phyloP scores from a whole-genome alignment of 148 eudicot species.

The Vaccinium vitisidaea region DNA sequence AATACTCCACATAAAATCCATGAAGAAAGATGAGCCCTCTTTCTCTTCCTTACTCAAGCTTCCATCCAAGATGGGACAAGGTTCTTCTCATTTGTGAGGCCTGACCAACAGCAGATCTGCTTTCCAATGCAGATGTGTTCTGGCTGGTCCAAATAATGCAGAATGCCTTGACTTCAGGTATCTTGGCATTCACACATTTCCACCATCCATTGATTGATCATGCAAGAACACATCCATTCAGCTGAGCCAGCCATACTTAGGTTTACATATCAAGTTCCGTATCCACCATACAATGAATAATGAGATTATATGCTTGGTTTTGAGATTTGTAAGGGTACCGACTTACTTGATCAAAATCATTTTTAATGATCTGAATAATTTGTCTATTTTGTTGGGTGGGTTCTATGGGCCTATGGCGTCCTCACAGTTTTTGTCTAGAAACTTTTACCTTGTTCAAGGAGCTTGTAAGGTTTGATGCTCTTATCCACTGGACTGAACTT shows the following conservation, averaged over 20 bases:
- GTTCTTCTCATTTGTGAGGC: neutral
- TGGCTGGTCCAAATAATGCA: neutral
- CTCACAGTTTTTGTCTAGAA: neutral
- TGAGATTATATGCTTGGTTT: neutral
- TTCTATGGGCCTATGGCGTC: neutral
- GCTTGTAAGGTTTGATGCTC: neutral
- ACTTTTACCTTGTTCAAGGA: neutral
- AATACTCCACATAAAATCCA: neutral
- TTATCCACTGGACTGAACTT: neutral
- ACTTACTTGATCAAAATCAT: neutral
- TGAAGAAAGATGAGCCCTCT: neutral
- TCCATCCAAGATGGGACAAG: neutral
- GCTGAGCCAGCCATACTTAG: neutral
- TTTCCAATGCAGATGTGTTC: neutral
- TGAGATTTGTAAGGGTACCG: neutral
- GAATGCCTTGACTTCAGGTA: neutral
- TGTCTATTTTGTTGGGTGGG: neutral
- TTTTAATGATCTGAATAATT: neutral
- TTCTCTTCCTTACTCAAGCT: neutral
- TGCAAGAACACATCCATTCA: neutral
- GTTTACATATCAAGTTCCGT: neutral
- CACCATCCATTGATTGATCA: neutral
- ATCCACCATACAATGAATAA: neutral
- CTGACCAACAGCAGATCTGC: neutral
- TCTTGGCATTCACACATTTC: neutral